phyloP scores from a whole-genome alignment of 129 eudicot species.

The Apium graveolens region DNA sequence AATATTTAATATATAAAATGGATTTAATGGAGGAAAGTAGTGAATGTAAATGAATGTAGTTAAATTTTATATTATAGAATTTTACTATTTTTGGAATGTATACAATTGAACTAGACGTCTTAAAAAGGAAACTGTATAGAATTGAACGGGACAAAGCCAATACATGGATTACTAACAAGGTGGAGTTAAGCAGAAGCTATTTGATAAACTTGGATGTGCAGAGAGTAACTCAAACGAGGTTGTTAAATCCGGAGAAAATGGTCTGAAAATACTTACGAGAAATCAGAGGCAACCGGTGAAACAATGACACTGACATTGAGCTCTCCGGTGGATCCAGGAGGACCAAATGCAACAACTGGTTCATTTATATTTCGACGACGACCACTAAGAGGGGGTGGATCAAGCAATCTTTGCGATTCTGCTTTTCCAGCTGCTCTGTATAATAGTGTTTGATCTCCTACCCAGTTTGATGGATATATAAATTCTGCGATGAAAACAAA shows the following conservation, averaged over 20 bases:
- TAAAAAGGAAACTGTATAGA: no score
- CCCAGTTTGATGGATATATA: slow-evolving; percentile 85
- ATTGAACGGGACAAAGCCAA: no score
- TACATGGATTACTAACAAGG: no score
- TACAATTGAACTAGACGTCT: no score
- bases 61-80: no score
- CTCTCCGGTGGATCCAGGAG: slow-evolving; percentile 90
- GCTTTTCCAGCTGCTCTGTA: slow-evolving; percentile 77
- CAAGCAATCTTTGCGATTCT: slow-evolving; percentile 58
- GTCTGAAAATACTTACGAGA: slow-evolving; percentile 54
- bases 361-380: slow-evolving; percentile 59
- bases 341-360: slow-evolving; percentile 91
- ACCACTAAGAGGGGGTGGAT: slow-evolving; percentile 46
- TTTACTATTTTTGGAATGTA: no score
- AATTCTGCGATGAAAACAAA: slow-evolving; percentile 32
- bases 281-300: slow-evolving; percentile 65
- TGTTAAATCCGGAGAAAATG: neutral
- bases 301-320: slow-evolving; percentile 91
- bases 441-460: slow-evolving; percentile 75
- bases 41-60: no score
- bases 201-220: neutral
- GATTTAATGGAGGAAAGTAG: no score
- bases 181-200: neutral
- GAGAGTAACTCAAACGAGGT: neutral
- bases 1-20: no score